Evolutionary conservation across 805 yeast genomes (phyloP), one percentile per base, ranked within the genome.

Genomic region (Candida patagonica): DNA sequence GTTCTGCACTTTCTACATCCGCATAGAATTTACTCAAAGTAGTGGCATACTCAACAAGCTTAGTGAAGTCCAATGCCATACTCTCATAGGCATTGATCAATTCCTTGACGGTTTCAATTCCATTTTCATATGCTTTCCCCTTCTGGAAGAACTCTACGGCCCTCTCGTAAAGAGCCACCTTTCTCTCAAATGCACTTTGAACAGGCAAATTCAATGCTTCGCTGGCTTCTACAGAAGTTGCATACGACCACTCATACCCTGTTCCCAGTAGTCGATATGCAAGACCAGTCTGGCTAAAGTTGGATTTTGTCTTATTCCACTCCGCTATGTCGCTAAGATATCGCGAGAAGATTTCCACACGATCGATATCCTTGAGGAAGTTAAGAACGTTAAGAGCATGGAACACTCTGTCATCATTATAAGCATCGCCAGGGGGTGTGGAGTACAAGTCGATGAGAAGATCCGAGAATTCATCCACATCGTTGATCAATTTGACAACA

Each of bases 391-490:
- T 80, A 54, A 86, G 67, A 44, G 76, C 75, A 55, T 80, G 82
- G 71, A 82, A 80, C 4, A 87, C 78, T 53, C 95, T 68, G 59
- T 86, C 95, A 56, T 83, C 89, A 51, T 82, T 89, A 59, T 81
- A 87, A 53, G 85, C 94, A 30, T 78, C 78, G 15, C 87, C 87
- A 35, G 69, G 71, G 10, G 95, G 95, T 42, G 86, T 85, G 42
- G 73, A 71, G 50, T 73, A 73, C 50, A 81, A 71, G 51, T 82
- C 85, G 45, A 74, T 69, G 52, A 82, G 67, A 12, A 76, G 74
- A 40, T 69, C 74, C 42, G 84, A 60, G 59, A 83, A 82, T 19
- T 75, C 78, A 19, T 56, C 50, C 15, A 57, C 38, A 17, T 54
- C 45, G 19, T 47, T 45, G 20, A 74, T 59, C 27, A 83, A 50